Evolutionary conservation across 1,139 yeast genomes (phyloP), one percentile per base, ranked within the genome.

Genomic region (Pichia terricola): DNA sequence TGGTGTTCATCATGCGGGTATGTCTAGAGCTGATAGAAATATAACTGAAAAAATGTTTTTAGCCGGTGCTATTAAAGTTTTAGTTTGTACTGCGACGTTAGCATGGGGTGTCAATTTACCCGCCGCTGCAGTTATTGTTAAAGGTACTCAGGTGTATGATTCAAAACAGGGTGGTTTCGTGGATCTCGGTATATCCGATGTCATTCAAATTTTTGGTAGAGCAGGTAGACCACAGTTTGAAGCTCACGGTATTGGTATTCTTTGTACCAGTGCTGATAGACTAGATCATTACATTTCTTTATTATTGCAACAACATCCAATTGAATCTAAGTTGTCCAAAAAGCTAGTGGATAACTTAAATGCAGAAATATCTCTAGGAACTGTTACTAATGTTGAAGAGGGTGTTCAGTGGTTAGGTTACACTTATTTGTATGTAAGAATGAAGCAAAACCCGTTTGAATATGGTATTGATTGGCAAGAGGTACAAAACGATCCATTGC

Each of bases 21-120:
- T 94, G 94, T 68, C 87, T 37, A 72, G 98, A 51, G 69, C 91
- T 0, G 99, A 94, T 58, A 75, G 99, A 58, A 91, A 89, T 55
- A 62, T 88, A 49, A 82, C 94, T 0, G 98, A 94, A 58, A 82
- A 79, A 58, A 76, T 91, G 81, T 94, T 94, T 60, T 72, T 80
- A 43, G 70, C 72, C 33, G 98, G 98, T 34, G 84, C 91, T 1
- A 81, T 91, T 48, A 86, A 83, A 52, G 97, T 94, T 0, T 68
- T 94, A 22, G 85, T 95, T 55, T 88, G 96, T 71, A 94, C 99
- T 1, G 95, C 98, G 0, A 94, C 99, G 0, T 74, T 94, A 47
- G 99, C 99, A 0, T 94, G 99, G 99, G 99, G 99, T 74, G 97
- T 94, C 16, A 94, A 94, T 59, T 69, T 94, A 49, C 98, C 99